phyloP scores from a whole-genome alignment of 106 monocot genomes.

The Allium cepa region DNA sequence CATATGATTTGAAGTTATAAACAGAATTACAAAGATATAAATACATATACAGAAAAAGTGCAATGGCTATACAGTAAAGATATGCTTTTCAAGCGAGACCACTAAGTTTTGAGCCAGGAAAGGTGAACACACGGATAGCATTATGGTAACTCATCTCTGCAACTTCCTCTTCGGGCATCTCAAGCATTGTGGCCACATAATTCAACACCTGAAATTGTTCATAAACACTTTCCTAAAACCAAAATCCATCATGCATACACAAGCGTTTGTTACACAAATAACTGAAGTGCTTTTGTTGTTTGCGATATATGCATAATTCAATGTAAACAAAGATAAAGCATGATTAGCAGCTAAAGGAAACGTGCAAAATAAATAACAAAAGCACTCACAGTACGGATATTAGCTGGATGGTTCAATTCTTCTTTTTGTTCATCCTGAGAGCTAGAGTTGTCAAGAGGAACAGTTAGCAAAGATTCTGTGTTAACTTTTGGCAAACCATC shows the following conservation, averaged over 20 bases:
- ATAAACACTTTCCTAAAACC: not conserved
- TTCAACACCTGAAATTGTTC: conserved; percentile 46
- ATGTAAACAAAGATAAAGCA: no score
- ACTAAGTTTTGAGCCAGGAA: conserved; percentile 56
- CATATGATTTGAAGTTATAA: no score
- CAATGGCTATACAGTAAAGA: not conserved
- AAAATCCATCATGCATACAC: no score
- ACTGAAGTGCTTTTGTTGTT: no score
- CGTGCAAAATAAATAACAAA: not conserved
- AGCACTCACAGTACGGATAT: conserved; percentile 43
- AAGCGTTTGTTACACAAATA: no score
- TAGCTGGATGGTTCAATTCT: conserved; percentile 66
- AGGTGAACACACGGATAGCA: conserved; percentile 60
- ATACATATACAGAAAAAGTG: no score
- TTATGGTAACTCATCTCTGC: conserved; percentile 75
- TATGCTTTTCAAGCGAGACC: not conserved
- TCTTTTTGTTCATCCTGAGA: conserved; percentile 23
- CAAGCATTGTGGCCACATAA: conserved; percentile 67
- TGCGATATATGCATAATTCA: no score
- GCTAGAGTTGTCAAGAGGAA: conserved; percentile 19
- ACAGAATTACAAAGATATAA: no score
- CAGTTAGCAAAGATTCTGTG: conserved; percentile 13
- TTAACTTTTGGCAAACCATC: conserved; percentile 47
- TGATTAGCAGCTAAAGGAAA: no score
- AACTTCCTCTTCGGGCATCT: conserved; percentile 70